phyloP scores from a whole-genome alignment of 2,329 filamentous ascomycete species.

The Colletotrichum endophyticum region DNA sequence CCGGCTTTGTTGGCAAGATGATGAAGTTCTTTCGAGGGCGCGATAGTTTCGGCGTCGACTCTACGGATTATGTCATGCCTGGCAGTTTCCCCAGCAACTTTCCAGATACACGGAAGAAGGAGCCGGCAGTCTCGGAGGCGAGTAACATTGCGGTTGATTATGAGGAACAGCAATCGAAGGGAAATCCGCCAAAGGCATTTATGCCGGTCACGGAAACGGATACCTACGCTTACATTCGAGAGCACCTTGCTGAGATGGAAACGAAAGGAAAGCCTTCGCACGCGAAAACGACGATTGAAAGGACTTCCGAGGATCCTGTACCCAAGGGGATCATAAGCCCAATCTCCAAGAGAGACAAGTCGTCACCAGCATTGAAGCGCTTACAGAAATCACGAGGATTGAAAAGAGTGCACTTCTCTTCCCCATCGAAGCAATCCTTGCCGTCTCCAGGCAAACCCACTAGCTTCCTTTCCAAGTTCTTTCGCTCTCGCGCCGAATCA shows the following conservation, averaged over 20 bases:
- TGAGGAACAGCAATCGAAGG: not conserved
- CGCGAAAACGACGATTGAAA: not conserved
- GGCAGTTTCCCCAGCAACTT: slow-evolving; percentile 11
- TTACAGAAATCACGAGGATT: slow-evolving; percentile 8
- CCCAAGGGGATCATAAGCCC: not conserved
- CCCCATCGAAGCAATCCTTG: not conserved
- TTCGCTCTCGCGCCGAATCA: not conserved
- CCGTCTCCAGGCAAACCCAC: not conserved
- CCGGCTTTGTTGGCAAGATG: slow-evolving; percentile 14
- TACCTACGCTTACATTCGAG: slow-evolving; percentile 3
- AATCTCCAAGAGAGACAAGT: not conserved
- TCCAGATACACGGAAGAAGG: not conserved
- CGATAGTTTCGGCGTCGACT: slow-evolving; percentile 8
- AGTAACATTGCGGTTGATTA: not conserved
- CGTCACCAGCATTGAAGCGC: slow-evolving; percentile 11
- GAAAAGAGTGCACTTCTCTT: slow-evolving; percentile 14
- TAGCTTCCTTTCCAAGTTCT: not conserved
- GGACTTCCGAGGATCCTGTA: not conserved
- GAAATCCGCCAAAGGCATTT: not conserved
- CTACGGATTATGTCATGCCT: not conserved
- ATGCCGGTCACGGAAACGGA: slow-evolving; percentile 1
- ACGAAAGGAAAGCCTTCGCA: not conserved
- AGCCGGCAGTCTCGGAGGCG: not conserved
- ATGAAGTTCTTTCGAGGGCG: slow-evolving; percentile 10
- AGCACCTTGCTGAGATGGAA: slow-evolving; percentile 10